Percentiles rank a stretch among this genome's conserved stretches.
Evolutionary conservation across 2,329 filamentous ascomycete species (phyloP).

Genomic region (Tolypocladium paradoxum): DNA sequence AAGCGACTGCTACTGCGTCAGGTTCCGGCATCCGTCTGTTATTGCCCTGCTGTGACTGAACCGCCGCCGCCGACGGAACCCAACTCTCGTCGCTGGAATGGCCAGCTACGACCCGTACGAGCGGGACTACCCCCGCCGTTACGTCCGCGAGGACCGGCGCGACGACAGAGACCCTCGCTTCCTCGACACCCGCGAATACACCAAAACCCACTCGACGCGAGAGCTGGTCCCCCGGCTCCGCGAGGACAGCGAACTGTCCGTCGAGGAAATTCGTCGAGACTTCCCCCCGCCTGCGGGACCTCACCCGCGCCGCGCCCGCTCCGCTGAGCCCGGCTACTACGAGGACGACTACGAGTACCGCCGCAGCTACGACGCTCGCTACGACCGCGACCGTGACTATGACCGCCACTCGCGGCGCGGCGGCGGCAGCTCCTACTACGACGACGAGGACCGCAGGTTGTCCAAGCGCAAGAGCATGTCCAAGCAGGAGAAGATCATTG

Average conservation of each 20-base stretch:
- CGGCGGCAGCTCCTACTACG: constrained; percentile 38
- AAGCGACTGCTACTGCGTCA: background rate
- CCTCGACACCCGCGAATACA: constrained; percentile 40
- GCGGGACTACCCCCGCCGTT: constrained; percentile 36
- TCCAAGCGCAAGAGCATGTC: constrained; percentile 37
- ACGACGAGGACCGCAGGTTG: constrained; percentile 44
- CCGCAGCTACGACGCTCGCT: constrained; percentile 37
- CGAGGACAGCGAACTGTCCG: constrained; percentile 62
- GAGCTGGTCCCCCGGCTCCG: constrained; percentile 49
- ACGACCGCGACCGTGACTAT: constrained; percentile 22
- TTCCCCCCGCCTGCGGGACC: constrained; percentile 59
- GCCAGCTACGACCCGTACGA: constrained; percentile 46
- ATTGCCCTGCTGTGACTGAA: too few species aligned
- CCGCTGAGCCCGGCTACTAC: constrained; percentile 49
- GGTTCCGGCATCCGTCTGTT: background rate
- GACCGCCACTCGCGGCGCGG: constrained; percentile 29
- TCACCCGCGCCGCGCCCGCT: constrained; percentile 51
- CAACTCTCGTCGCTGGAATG: constrained; percentile 12
- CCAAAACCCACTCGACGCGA: constrained; percentile 32
- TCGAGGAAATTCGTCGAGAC: constrained; percentile 77
- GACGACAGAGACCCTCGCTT: constrained; percentile 42
- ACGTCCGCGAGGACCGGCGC: constrained; percentile 43
- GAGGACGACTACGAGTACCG: constrained; percentile 40
- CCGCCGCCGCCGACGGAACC: background rate
- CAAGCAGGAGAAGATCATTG: constrained; percentile 56